Evolutionary conservation across 257 asterid genomes (phyloP).

Genomic region (Leptodermis oblonga): DNA sequence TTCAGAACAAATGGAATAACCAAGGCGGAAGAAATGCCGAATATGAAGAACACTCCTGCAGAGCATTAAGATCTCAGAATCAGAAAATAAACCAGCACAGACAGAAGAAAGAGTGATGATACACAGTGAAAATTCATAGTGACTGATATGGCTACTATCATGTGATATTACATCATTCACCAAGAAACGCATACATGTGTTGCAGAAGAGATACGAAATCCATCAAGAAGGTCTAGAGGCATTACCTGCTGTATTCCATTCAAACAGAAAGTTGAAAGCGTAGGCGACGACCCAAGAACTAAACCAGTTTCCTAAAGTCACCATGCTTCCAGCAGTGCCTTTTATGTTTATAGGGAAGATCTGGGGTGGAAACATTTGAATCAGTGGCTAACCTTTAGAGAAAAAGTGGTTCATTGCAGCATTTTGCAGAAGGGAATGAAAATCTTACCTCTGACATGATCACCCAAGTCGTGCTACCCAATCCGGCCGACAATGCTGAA

Average conservation of each 20-base stretch:
- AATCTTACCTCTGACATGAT: constrained; percentile 86
- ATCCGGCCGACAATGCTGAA: constrained; percentile 52
- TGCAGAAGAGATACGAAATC: too few relatives aligned
- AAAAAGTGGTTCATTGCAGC: neutral
- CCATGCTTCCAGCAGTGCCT: constrained; percentile 87
- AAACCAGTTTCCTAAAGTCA: constrained; percentile 75
- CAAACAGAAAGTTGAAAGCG: constrained; percentile 66
- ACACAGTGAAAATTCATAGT: too few relatives aligned
- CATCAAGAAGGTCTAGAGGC: too few relatives aligned
- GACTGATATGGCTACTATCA: too few relatives aligned
- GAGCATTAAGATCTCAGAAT: too few relatives aligned
- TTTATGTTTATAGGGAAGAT: constrained; percentile 84
- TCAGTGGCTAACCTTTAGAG: neutral
- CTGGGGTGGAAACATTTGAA: constrained; percentile 33
- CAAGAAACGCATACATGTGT: too few relatives aligned
- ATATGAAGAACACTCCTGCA: too few relatives aligned
- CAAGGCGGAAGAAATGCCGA: constrained; percentile 15
- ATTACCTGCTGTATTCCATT: constrained; percentile 77
- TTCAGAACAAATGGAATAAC: constrained; percentile 43
- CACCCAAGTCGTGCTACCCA: constrained; percentile 97
- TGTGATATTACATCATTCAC: too few relatives aligned
- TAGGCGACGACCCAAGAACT: constrained; percentile 82
- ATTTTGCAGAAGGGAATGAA: neutral
- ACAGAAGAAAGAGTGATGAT: too few relatives aligned
- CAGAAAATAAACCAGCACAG: too few relatives aligned